These are phyloP conservation scores for Onygenales sp. DNA, from an alignment of 2,329 filamentous ascomycete species.

Conservation along the genomic window DNA sequence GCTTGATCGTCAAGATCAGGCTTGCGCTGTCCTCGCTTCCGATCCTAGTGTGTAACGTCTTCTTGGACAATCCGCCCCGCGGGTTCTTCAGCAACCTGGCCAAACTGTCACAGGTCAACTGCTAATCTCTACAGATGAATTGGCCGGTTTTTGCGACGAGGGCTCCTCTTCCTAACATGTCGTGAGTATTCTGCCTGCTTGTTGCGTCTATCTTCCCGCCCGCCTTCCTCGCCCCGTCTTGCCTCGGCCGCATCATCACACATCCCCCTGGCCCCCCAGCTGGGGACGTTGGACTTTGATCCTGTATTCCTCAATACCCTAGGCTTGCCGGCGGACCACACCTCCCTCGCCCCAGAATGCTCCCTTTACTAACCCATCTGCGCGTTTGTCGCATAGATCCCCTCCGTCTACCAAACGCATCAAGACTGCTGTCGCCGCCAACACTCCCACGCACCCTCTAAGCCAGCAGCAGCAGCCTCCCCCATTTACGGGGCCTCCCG, in stretches of 20 bases:
- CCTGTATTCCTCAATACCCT: not conserved
- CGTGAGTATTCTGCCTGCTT: conserved; percentile 10
- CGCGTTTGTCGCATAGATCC: conserved; percentile 20
- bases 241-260: conserved; percentile 6
- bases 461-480: conserved; percentile 28
- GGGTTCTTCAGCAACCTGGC: conserved; percentile 2
- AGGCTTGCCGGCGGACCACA: not conserved
- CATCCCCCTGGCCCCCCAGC: conserved; percentile 8
- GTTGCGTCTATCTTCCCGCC: conserved; percentile 2
- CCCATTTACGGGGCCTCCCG: conserved; percentile 17
- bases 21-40: conserved; percentile 8
- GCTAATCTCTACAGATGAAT: conserved; percentile 15
- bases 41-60: conserved; percentile 12
- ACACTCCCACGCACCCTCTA: conserved; percentile 27
- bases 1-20: conserved; percentile 11
- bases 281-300: conserved; percentile 1
- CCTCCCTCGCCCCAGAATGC: conserved; percentile 7
- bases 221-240: conserved; percentile 2
- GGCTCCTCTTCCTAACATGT: conserved; percentile 15
- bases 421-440: conserved; percentile 28
- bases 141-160: conserved; percentile 13
- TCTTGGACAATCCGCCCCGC: not conserved
- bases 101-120: conserved; percentile 6
- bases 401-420: conserved; percentile 33
- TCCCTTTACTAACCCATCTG: conserved; percentile 7